These are phyloP conservation scores for Xylaria nigripes DNA, from an alignment of 495 filamentous ascomycete genomes.

Conservation along the genomic window DNA sequence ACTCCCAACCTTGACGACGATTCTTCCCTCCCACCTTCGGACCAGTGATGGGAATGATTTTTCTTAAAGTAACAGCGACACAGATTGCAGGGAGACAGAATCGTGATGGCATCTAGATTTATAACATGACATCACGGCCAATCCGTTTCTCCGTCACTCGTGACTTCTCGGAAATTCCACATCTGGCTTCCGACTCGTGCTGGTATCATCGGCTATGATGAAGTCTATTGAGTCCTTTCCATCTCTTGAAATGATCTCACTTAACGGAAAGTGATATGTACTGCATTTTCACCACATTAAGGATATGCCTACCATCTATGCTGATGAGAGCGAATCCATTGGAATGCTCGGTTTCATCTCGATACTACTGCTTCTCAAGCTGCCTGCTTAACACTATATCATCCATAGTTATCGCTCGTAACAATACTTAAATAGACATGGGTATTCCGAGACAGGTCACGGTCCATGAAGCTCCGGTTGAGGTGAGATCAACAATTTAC, in stretches of 20 bases:
- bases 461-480: too few relatives aligned
- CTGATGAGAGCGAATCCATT: neutral
- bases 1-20: conserved; percentile 15
- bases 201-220: neutral
- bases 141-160: neutral
- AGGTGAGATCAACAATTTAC: conserved; percentile 1
- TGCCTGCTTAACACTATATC: too few relatives aligned
- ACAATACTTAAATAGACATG: too few relatives aligned
- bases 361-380: too few relatives aligned
- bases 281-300: too few relatives aligned
- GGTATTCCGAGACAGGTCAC: too few relatives aligned
- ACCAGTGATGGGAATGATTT: conserved; percentile 23
- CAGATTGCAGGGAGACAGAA: conserved; percentile 21
- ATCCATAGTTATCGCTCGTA: too few relatives aligned
- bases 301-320: too few relatives aligned
- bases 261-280: neutral
- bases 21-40: conserved; percentile 11
- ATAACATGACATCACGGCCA: neutral
- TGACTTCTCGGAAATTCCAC: neutral
- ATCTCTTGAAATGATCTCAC: neutral
- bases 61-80: conserved; percentile 16
- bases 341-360: too few relatives aligned
- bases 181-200: neutral
- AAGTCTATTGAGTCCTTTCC: neutral
- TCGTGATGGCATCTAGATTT: conserved; percentile 18